These are phyloP conservation scores for Geosmithia putterillii DNA, from an alignment of 2,329 filamentous ascomycete genomes.

Conservation along the genomic window DNA sequence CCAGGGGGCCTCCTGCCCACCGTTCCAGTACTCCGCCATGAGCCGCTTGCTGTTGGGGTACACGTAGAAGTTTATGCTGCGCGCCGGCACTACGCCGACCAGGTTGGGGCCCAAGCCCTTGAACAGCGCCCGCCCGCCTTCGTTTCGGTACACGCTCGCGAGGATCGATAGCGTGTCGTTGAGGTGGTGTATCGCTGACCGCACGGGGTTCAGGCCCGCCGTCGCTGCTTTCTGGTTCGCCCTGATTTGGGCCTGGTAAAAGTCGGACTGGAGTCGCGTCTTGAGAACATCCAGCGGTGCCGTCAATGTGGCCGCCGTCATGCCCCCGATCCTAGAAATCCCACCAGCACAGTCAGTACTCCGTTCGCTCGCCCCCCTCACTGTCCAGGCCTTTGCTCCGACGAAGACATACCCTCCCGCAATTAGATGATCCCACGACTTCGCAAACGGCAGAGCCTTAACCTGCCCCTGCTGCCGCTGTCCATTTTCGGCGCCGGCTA, in stretches of 20 bases:
- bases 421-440: conserved; percentile 86
- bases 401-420: conserved; percentile 61
- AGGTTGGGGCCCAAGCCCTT: conserved; percentile 88
- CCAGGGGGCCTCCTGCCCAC: conserved; percentile 56
- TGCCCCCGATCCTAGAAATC: conserved; percentile 60
- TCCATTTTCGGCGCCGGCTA: conserved; percentile 25
- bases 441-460: conserved; percentile 42
- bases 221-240: conserved; percentile 45
- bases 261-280: conserved; percentile 85
- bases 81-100: conserved; percentile 76
- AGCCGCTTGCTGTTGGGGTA: conserved; percentile 87
- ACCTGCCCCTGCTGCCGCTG: conserved; percentile 16
- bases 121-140: conserved; percentile 81
- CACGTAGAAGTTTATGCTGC: conserved; percentile 86
- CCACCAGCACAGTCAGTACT: background rate
- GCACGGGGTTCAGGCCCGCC: conserved; percentile 46
- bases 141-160: conserved; percentile 62
- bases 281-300: conserved; percentile 90
- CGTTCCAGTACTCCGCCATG: conserved; percentile 62
- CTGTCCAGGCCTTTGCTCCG: background rate
- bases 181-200: conserved; percentile 61
- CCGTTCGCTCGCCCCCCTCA: background rate
- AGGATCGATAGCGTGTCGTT: conserved; percentile 80
- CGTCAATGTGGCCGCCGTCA: conserved; percentile 86
- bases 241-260: conserved; percentile 76